phyloP scores from a whole-genome alignment of 2,329 filamentous ascomycete genomes.

The Lasiodiplodia sp. region DNA sequence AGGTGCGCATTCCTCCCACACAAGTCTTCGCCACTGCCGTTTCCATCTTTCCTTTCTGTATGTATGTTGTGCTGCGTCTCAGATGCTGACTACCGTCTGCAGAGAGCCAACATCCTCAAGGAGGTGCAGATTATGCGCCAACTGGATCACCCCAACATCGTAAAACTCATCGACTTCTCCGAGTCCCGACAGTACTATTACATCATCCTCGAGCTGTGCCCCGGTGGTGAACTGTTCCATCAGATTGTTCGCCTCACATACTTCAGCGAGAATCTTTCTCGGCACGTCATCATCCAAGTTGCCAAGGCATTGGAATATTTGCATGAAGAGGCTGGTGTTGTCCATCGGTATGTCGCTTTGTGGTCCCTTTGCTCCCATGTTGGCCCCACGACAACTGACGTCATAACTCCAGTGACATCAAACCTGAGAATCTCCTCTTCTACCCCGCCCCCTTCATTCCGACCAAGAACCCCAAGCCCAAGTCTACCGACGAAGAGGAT shows the following conservation, averaged over 20 bases:
- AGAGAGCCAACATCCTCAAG: conserved; percentile 98
- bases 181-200: conserved; percentile 97
- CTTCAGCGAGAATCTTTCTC: conserved; percentile 93
- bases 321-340: conserved; percentile 92
- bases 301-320: conserved; percentile 93
- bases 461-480: conserved; percentile 80
- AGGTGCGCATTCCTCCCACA: conserved; percentile 72
- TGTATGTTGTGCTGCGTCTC: conserved; percentile 30
- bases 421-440: conserved; percentile 96
- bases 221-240: conserved; percentile 96
- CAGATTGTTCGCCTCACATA: conserved; percentile 98
- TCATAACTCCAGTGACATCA: conserved; percentile 78
- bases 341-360: conserved; percentile 80
- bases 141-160: conserved; percentile 93
- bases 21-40: conserved; percentile 36
- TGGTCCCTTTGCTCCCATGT: conserved; percentile 8
- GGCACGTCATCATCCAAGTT: conserved; percentile 94
- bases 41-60: conserved; percentile 34
- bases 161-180: conserved; percentile 91
- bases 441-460: conserved; percentile 84
- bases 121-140: conserved; percentile 99
- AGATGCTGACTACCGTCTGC: conserved; percentile 52
- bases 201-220: conserved; percentile 93
- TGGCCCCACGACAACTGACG: conserved; percentile 42
- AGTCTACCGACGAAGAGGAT: conserved; percentile 88